Conservation (phyloP, 352 stramenopile genomes). For the Globisporangium barbulae region DNA sequence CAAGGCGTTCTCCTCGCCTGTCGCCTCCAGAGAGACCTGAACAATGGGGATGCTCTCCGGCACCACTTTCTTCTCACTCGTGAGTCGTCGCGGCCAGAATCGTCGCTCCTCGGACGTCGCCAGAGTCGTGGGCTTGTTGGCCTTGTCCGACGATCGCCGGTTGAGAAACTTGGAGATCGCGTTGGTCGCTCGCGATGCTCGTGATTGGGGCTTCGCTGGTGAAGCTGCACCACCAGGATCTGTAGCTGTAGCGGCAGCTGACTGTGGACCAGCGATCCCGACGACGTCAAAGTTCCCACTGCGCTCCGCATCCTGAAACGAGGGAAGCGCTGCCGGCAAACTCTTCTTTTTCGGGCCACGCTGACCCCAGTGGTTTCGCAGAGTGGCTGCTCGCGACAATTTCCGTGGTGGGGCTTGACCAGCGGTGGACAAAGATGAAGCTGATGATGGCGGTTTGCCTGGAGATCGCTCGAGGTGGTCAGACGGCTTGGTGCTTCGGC, state of each 20-base stretch:
- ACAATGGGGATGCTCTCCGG: background rate
- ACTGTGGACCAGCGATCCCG: background rate
- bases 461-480: background rate
- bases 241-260: background rate
- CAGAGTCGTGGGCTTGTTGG: background rate
- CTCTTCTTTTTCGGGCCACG: background rate
- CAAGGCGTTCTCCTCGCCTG: background rate
- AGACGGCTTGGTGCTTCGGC: background rate
- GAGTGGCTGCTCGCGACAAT: background rate
- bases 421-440: background rate
- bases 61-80: conserved; percentile 12
- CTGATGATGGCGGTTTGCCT: background rate
- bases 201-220: conserved; percentile 1
- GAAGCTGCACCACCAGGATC: background rate
- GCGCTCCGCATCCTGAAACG: background rate
- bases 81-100: conserved; percentile 12
- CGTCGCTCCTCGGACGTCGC: conserved; percentile 7
- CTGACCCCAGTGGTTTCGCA: background rate
- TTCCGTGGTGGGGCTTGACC: background rate
- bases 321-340: background rate
- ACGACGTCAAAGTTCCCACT: background rate
- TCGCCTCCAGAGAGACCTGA: background rate
- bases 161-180: conserved; percentile 15
- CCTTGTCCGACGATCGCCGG: background rate
- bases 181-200: conserved; percentile 5